These are phyloP conservation scores for Solanum hybrid DNA, from an alignment of 305 asterid species.

Conservation along the genomic window DNA sequence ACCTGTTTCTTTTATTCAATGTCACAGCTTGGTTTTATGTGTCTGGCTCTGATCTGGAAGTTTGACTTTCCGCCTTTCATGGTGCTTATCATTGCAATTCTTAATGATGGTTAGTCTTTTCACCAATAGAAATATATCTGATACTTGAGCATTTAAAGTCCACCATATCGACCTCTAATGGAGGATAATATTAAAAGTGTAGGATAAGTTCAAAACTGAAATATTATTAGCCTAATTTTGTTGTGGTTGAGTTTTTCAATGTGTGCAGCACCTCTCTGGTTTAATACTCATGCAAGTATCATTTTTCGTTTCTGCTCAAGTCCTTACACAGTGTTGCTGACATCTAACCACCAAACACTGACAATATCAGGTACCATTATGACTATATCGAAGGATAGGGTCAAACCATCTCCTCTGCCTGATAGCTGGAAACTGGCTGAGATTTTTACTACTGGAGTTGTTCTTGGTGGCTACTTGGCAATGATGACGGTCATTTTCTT, in stretches of 20 bases:
- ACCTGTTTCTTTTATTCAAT: conserved; percentile 3
- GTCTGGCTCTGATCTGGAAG: conserved; percentile 85
- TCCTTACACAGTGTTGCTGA: conserved; percentile 2
- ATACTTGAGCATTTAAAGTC: background rate
- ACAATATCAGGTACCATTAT: conserved; percentile 55
- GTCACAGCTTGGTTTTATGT: conserved; percentile 93
- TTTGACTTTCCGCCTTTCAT: conserved; percentile 98
- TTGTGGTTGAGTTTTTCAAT: background rate
- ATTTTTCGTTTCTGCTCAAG: background rate
- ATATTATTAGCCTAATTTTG: background rate
- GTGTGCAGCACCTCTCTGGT: background rate
- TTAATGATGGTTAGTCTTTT: conserved; percentile 66
- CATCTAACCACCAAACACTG: conserved; percentile 6
- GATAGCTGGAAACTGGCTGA: conserved; percentile 84
- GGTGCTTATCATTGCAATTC: conserved; percentile 99
- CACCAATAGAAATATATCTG: background rate
- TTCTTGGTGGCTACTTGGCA: conserved; percentile 73
- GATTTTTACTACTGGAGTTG: conserved; percentile 60
- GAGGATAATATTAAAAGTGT: background rate
- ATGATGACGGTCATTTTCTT: conserved; percentile 80
- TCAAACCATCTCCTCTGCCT: conserved; percentile 73
- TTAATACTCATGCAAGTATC: background rate
- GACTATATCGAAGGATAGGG: conserved; percentile 79
- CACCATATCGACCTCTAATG: background rate
- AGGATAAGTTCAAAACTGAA: background rate